Base-by-base conservation (phyloP, 768 basidiomycete species). In the Lyophyllum semitale region DNA sequence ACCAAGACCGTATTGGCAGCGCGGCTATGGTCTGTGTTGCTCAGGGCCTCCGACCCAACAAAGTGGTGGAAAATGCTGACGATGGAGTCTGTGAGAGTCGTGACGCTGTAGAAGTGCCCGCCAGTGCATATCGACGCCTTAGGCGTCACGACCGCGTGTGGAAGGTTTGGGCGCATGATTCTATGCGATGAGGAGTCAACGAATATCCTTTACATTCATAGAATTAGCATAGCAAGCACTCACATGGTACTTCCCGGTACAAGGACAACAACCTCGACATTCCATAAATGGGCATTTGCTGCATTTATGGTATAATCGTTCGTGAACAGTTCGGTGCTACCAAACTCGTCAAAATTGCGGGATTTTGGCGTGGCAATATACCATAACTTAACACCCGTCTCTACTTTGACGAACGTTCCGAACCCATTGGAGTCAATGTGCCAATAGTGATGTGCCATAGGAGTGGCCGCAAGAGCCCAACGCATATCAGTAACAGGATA, bases 401-500 rank as follows among this genome's bases (percentile, higher is more conserved):
- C 8, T 9, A 37, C 35, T 15, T 17, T 37, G 35, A 37, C 4
- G 35, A 37, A 37, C 13, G 35, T 37, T 13, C 7, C 4, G 8
- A 37, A 17, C 20, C 54, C 48, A 13, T 55, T 45, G 1, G 54
- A 6, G 22, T 55, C 48, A 7, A 37, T 12, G 5, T 55, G 54
- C 54, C 54, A 55, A 22, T 48, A 50, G 7, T 46, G 41, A 13
- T 32, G 23, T 1, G 42, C 23, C 5, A 25, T 44, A 1, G 18
- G 25, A 8, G 48, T 49, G 1, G 42, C 26, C 0, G 54, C 48
- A 11, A 55, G 13, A 1, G 27, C 22, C 48, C 47, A 55, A 0
- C 48, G 38, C 48, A 55, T 37, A 8, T 55, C 42, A 0, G 32
- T 20, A 3, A 55, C 42, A 1, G 54, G 48, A 33, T 57, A 57